Evolutionary conservation across 2,329 filamentous ascomycete genomes (phyloP), one percentile per base, ranked within the genome.

Genomic region (Ilyonectria mors-panacis): DNA sequence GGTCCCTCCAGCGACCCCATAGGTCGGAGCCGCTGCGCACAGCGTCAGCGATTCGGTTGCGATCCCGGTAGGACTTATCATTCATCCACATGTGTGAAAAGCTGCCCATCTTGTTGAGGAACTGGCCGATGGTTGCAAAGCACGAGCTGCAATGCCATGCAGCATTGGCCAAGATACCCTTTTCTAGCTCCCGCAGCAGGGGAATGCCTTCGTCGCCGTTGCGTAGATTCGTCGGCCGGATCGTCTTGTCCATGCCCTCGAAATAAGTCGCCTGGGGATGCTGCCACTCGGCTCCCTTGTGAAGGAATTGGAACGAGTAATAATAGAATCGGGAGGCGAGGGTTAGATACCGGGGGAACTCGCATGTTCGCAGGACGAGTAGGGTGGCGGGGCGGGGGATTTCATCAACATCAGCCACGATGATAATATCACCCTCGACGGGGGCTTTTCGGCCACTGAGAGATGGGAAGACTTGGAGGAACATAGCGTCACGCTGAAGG

Each of bases 81-180:
- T 90, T 89, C 80, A 85, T 84, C 77, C 81, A 84, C 8, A 77
- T 77, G 73, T 90, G 88, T 19, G 86, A 88, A 76, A 89, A 89
- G 63, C 84, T 85, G 10, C 82, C 79, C 80, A 90, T 84, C 77
- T 90, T 90, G 69, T 82, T 84, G 51, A 87, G 78, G 70, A 90
- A 81, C 75, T 89, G 85, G 4, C 81, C 81, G 17, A 91, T 78
- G 0, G 86, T 90, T 19, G 82, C 79, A 74, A 90, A 90, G 79
- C 89, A 91, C 61, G 82, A 87, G 57, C 86, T 89, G 81, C 89
- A 91, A 76, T 91, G 88, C 89, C 89, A 91, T 0, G 80, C 85
- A 0, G 87, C 86, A 70, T 88, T 85, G 72, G 76, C 77, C 39
- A 89, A 68, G 6, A 82, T 80, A 7, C 78, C 82, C 68, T 82